phyloP scores from a whole-genome alignment of 805 yeast species.

The Metschnikowia continentalis region DNA sequence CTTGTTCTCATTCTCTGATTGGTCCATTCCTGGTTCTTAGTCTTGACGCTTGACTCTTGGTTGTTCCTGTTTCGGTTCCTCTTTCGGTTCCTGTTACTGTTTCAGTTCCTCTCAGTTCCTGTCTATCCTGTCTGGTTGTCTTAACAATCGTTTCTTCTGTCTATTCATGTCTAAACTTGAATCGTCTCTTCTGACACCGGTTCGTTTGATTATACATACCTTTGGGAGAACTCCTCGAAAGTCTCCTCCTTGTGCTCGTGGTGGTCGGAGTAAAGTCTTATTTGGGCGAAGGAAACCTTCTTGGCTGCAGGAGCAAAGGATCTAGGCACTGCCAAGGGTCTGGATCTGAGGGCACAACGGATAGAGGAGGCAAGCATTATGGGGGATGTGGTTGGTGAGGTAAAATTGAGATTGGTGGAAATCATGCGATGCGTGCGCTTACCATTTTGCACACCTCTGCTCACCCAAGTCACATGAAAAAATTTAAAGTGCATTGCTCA shows the following conservation, averaged over 20 bases:
- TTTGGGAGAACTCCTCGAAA: slow-evolving; percentile 86
- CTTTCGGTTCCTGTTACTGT: no score
- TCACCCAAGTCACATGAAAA: no score
- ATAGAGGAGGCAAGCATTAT: slow-evolving; percentile 37
- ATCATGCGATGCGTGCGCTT: slow-evolving; percentile 10
- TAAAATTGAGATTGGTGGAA: slow-evolving; percentile 1
- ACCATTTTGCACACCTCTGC: not conserved
- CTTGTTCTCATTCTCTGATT: no score
- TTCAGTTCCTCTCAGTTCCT: not conserved
- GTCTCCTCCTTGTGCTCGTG: slow-evolving; percentile 91
- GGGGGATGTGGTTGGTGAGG: not conserved
- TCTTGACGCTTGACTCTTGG: no score
- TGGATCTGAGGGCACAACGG: slow-evolving; percentile 41
- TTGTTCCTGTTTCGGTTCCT: no score
- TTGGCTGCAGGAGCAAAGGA: slow-evolving; percentile 18
- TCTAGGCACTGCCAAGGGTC: slow-evolving; percentile 29
- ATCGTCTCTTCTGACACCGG: not conserved
- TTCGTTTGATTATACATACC: slow-evolving; percentile 40
- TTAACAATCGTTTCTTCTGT: not conserved
- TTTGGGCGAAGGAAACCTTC: slow-evolving; percentile 24
- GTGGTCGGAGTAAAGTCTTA: slow-evolving; percentile 76
- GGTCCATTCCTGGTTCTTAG: no score
- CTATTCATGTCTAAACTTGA: not conserved
- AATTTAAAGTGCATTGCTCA: no score
- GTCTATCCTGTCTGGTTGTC: not conserved